Evolutionary conservation across 2,329 filamentous ascomycete genomes (phyloP), one percentile per base, ranked within the genome.

Genomic region (Fusarium nurragi): DNA sequence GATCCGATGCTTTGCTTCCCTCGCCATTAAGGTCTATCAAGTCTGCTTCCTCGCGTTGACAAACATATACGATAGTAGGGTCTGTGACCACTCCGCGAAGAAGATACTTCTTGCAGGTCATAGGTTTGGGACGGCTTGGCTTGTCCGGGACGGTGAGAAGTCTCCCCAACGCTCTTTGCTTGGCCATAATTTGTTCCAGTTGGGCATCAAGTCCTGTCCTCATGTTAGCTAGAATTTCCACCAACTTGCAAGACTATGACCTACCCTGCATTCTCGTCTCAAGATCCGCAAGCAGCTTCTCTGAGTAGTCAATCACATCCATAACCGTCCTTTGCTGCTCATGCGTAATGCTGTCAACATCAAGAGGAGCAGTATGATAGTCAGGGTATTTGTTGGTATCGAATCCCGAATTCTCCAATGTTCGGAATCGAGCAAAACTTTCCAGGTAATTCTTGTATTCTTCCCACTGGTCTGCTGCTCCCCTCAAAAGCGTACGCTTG

Each of bases 41-140:
- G 47, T 81, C 76, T 6, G 73, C 71, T 51, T 79, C 78, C 16
- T 76, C 69, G 34, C 80, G 76, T 55, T 77, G 78, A 65, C 84
- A 85, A 30, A 87, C 75, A 63, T 85, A 87, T 11, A 83, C 77
- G 2, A 84, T 73, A 46, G 82, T 79, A 13, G 76, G 74, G 0
- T 77, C 77, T 13, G 81, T 81, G 14, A 79, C 82, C 21, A 87
- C 78, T 23, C 85, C 85, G 32, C 84, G 81, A 5, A 87, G 78
- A 2, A 79, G 74, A 54, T 83, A 86, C 54, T 77, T 80, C 47
- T 82, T 79, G 70, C 78, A 79, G 4, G 67, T 71, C 73, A 81
- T 77, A 12, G 79, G 77, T 25, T 69, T 71, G 16, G 75, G 70
- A 6, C 78, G 73, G 18, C 73, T 75, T 36, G 68, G 61, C 58